phyloP scores from a whole-genome alignment of 768 basidiomycete species.

The Rhizopogon vulgaris region DNA sequence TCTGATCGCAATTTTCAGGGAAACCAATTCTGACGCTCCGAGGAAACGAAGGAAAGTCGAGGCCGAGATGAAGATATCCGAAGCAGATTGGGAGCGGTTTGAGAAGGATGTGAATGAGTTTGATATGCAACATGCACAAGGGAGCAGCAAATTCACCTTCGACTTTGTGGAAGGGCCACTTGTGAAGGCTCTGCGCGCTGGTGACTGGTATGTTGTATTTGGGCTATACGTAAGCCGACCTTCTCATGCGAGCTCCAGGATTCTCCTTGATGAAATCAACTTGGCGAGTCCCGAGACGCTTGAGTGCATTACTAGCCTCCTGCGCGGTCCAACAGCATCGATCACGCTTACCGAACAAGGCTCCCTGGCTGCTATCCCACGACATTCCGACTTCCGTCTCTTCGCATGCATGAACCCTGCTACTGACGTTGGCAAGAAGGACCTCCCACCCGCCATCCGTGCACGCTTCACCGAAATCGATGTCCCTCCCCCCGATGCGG shows the following conservation, averaged over 20 bases:
- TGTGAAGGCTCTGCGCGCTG: slow-evolving; percentile 80
- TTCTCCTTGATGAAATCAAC: slow-evolving; percentile 95
- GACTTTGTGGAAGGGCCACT: slow-evolving; percentile 94
- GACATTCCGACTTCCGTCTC: slow-evolving; percentile 92
- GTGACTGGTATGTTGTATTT: slow-evolving; percentile 71
- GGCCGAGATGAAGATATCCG: slow-evolving; percentile 36
- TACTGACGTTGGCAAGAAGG: slow-evolving; percentile 97
- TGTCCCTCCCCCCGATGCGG: slow-evolving; percentile 89
- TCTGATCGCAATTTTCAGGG: neutral
- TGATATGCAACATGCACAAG: slow-evolving; percentile 82
- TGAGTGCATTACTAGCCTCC: slow-evolving; percentile 84
- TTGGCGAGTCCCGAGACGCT: slow-evolving; percentile 90
- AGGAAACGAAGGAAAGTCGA: slow-evolving; percentile 70
- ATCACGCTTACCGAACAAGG: slow-evolving; percentile 93
- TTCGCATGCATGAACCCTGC: slow-evolving; percentile 99
- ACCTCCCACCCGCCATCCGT: slow-evolving; percentile 86
- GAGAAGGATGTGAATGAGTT: slow-evolving; percentile 69
- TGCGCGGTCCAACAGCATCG: slow-evolving; percentile 81
- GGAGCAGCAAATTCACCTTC: slow-evolving; percentile 87
- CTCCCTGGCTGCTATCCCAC: slow-evolving; percentile 79
- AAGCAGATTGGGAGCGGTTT: slow-evolving; percentile 61
- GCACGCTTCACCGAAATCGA: slow-evolving; percentile 93
- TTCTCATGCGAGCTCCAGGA: slow-evolving; percentile 40
- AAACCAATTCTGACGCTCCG: slow-evolving; percentile 38
- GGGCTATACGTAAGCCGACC: neutral